Conservation (phyloP, 192 early-diverging fungal species). For the Diversispora eburnea region DNA sequence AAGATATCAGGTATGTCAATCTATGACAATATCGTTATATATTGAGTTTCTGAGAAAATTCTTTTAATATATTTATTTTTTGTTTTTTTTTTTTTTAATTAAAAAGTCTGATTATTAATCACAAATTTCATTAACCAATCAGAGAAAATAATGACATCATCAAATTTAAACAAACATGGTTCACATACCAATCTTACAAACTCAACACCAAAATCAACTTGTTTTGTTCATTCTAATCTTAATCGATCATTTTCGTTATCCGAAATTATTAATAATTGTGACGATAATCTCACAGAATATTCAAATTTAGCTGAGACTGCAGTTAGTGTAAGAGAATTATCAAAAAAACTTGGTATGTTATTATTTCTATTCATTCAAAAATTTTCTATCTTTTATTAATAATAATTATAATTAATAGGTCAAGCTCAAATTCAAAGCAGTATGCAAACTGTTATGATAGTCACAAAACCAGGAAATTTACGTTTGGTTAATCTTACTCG, state of each 20-base stretch:
- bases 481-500: constrained; percentile 64
- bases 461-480: constrained; percentile 71
- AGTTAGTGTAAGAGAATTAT: constrained; percentile 65
- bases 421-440: constrained; percentile 44
- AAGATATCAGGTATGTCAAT: too few species aligned
- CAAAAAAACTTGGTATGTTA: constrained; percentile 63
- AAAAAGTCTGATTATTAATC: too few species aligned
- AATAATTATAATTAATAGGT: constrained; percentile 23
- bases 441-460: constrained; percentile 62
- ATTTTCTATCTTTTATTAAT: background rate
- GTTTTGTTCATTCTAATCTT: constrained; percentile 22
- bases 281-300: constrained; percentile 16
- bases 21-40: too few species aligned
- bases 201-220: constrained; percentile 18
- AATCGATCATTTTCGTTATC: background rate
- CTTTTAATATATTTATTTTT: too few species aligned
- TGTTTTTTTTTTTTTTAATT: too few species aligned
- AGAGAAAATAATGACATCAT: too few species aligned
- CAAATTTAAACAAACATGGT: background rate
- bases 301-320: constrained; percentile 58
- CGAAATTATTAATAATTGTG: background rate
- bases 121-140: too few species aligned
- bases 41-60: too few species aligned
- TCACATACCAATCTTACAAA: background rate
- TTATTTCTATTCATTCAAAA: too few species aligned